These are phyloP conservation scores for Ganoderma resinaceum DNA, from an alignment of 1,284 basidiomycete species.

Conservation along the genomic window DNA sequence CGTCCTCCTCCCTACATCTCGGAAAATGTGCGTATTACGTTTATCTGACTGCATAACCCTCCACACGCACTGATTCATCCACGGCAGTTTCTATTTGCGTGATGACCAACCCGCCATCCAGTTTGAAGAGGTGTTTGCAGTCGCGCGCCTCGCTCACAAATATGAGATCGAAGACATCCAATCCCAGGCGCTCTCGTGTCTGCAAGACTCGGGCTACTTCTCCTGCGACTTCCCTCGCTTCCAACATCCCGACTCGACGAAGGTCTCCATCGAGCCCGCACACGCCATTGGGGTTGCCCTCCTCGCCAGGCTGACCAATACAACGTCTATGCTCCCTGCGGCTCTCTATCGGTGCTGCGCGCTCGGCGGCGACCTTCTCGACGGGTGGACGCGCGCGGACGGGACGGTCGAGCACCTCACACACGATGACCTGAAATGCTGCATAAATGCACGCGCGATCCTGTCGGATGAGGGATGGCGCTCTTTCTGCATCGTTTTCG, in stretches of 20 bases:
- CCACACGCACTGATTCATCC: neutral
- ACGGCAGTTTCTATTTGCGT: neutral
- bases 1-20: neutral
- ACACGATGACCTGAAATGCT: neutral
- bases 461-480: neutral
- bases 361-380: neutral
- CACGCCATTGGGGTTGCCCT: slow-evolving; percentile 4
- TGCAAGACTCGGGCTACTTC: slow-evolving; percentile 1
- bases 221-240: neutral
- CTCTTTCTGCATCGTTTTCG: neutral
- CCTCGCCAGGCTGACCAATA: slow-evolving; percentile 15
- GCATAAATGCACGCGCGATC: neutral
- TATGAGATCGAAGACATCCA: slow-evolving; percentile 9
- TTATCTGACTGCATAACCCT: neutral
- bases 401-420: neutral
- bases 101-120: neutral
- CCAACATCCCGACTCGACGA: neutral
- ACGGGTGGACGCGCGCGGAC: slow-evolving; percentile 4
- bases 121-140: neutral
- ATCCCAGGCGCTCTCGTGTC: neutral
- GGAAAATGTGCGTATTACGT: neutral
- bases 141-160: slow-evolving; percentile 5
- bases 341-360: slow-evolving; percentile 10
- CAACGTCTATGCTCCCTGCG: slow-evolving; percentile 1
- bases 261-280: neutral